Conservation (phyloP, 176 grass and related monocot genomes). For the Pharus latifolius region DNA sequence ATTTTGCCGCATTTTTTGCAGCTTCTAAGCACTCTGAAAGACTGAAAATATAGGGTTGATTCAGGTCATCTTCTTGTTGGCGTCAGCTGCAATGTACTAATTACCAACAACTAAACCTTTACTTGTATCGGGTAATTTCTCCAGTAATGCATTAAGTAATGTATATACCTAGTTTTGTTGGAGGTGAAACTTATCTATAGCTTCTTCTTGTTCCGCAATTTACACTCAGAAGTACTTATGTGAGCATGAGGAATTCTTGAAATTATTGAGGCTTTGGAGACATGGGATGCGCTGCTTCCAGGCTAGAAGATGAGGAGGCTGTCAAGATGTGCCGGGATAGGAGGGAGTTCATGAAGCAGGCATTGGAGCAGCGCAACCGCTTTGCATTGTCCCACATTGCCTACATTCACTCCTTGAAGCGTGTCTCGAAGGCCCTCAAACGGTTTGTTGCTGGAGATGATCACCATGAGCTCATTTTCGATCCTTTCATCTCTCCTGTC, state of each 20-base stretch:
- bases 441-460: conserved; percentile 63
- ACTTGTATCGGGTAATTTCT: conserved; percentile 21
- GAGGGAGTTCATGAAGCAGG: conserved; percentile 88
- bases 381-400: conserved; percentile 72
- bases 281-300: conserved; percentile 99
- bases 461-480: conserved; percentile 50
- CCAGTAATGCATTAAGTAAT: not conserved
- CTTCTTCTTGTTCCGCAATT: not conserved
- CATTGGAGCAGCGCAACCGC: conserved; percentile 62
- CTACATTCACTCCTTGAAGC: conserved; percentile 77
- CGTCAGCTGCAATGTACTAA: conserved; percentile 3
- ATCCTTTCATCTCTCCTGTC: conserved; percentile 51
- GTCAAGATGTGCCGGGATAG: conserved; percentile 89
- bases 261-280: conserved; percentile 43
- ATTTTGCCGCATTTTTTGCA: not conserved
- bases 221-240: conserved; percentile 6
- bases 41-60: conserved; percentile 4
- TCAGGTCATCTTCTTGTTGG: not conserved
- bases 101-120: not conserved
- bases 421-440: conserved; percentile 65
- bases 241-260: conserved; percentile 59
- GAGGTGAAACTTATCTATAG: not conserved
- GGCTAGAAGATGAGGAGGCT: conserved; percentile 91
- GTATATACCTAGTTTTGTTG: conserved; percentile 5
- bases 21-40: conserved; percentile 25